A percentile compares a stretch with the other conserved stretches of the same genome.
phyloP scores from a whole-genome alignment of 306 rosid species.

The Ochetophila trinervis region DNA sequence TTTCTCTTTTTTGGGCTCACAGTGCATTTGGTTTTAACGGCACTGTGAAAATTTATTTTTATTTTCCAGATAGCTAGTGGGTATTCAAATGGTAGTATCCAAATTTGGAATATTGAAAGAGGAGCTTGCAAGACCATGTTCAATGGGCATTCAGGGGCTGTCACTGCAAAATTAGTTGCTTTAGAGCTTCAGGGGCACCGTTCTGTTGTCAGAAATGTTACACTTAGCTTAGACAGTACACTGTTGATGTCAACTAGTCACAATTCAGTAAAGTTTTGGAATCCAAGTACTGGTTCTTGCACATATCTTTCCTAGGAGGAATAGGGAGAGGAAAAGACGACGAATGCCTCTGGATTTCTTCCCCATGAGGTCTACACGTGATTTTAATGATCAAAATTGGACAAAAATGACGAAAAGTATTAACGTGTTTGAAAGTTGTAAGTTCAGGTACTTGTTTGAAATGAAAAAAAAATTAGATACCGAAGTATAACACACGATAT shows the following conservation, averaged over 20 bases:
- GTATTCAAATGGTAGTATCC: constrained; percentile 77
- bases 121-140: constrained; percentile 79
- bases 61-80: constrained; percentile 73
- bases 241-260: constrained; percentile 96
- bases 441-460: too few species aligned
- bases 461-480: too few species aligned
- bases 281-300: constrained; percentile 89
- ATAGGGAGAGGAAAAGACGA: too few species aligned
- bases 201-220: constrained; percentile 78
- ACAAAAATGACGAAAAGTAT: too few species aligned
- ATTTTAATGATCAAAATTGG: too few species aligned
- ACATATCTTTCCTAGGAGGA: too few species aligned
- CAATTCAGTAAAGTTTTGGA: constrained; percentile 89
- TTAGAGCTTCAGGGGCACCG: constrained; percentile 94
- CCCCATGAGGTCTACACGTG: too few species aligned
- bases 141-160: constrained; percentile 93
- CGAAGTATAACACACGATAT: too few species aligned
- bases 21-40: neutral
- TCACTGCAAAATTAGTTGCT: constrained; percentile 49
- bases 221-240: constrained; percentile 83
- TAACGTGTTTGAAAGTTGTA: too few species aligned
- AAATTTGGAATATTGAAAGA: constrained; percentile 75
- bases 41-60: neutral
- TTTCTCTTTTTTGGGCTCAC: neutral
- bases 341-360: too few species aligned